These are phyloP conservation scores for Boletus pseudo-olivaceus DNA, from an alignment of 768 basidiomycete genomes.

Conservation along the genomic window DNA sequence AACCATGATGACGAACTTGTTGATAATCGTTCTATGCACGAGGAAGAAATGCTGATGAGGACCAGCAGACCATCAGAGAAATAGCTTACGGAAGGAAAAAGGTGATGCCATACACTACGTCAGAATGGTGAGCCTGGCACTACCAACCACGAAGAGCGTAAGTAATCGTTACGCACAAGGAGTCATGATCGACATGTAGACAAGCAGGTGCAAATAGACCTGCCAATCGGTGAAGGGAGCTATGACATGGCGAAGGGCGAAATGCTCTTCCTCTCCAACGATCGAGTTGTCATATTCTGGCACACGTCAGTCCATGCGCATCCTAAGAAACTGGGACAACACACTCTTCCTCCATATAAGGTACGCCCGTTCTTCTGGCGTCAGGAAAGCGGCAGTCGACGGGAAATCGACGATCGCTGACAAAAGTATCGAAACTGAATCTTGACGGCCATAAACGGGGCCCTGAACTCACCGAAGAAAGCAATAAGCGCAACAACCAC, in stretches of 20 bases:
- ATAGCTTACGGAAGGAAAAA: constrained; percentile 62
- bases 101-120: constrained; percentile 63
- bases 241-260: constrained; percentile 50
- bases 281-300: constrained; percentile 33
- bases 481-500: constrained; percentile 53
- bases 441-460: neutral
- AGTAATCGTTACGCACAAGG: constrained; percentile 45
- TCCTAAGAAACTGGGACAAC: constrained; percentile 13
- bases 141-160: neutral
- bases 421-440: neutral
- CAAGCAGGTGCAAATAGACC: constrained; percentile 26
- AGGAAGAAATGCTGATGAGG: neutral
- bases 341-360: constrained; percentile 17
- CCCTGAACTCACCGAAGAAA: constrained; percentile 39
- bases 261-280: constrained; percentile 47
- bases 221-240: constrained; percentile 64
- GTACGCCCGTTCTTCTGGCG: constrained; percentile 15
- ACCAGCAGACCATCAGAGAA: neutral
- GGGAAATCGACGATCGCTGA: constrained; percentile 56
- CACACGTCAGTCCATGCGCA: constrained; percentile 51
- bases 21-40: constrained; percentile 53
- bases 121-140: neutral
- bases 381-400: constrained; percentile 16
- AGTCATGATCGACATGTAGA: constrained; percentile 47
- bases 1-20: constrained; percentile 30